Conservation (phyloP, 1,284 basidiomycete genomes). For the Ganoderma sp. region DNA sequence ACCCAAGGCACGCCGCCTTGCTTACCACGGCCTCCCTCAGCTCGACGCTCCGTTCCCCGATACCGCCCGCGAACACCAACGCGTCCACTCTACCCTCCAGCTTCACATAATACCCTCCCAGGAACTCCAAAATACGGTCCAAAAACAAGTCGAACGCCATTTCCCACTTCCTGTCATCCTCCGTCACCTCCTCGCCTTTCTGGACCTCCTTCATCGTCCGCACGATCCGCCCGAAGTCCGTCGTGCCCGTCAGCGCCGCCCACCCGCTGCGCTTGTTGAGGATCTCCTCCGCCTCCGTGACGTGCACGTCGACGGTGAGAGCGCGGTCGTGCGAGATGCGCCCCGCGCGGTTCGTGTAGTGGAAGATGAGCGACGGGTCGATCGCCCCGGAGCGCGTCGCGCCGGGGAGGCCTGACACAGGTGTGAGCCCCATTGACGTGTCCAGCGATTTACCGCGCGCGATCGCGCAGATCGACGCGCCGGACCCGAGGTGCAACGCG, state of each 20-base stretch:
- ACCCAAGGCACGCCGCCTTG: constrained; percentile 65
- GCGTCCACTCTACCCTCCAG: constrained; percentile 73
- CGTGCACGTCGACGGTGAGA: constrained; percentile 58
- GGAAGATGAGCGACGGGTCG: constrained; percentile 87
- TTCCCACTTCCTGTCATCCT: constrained; percentile 38
- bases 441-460: constrained; percentile 75
- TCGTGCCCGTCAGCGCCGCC: constrained; percentile 80
- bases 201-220: constrained; percentile 38
- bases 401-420: constrained; percentile 82
- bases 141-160: constrained; percentile 79
- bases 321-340: constrained; percentile 58
- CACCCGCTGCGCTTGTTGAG: constrained; percentile 78
- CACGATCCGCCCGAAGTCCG: constrained; percentile 74
- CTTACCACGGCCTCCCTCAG: constrained; percentile 64
- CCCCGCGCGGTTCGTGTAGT: constrained; percentile 72
- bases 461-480: constrained; percentile 82
- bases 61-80: constrained; percentile 85
- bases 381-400: constrained; percentile 83
- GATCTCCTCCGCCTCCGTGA: constrained; percentile 81
- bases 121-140: constrained; percentile 73
- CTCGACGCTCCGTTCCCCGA: constrained; percentile 75
- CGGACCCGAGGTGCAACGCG: constrained; percentile 84
- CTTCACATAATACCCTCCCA: constrained; percentile 79
- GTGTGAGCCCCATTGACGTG: constrained; percentile 85
- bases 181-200: constrained; percentile 38